phyloP scores from a whole-genome alignment of 2,329 filamentous ascomycete species.

The Trichoderma polysporum region DNA sequence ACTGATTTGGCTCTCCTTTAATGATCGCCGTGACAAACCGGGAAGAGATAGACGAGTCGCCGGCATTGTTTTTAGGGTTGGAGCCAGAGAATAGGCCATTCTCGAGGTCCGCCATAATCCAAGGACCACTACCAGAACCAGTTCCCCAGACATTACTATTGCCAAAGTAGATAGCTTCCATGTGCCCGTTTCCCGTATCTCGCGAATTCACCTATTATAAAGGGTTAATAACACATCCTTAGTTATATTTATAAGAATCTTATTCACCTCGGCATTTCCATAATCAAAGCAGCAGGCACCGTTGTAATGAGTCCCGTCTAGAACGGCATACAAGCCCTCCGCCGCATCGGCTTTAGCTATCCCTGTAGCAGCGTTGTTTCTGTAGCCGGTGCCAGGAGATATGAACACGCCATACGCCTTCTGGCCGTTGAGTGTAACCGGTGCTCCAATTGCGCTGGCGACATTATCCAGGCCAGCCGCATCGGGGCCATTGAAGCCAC shows the following conservation, averaged over 20 bases:
- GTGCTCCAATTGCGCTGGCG: neutral
- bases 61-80: neutral
- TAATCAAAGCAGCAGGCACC: conserved; percentile 7
- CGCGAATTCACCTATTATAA: no score
- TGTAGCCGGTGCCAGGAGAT: neutral
- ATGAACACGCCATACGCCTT: conserved; percentile 17
- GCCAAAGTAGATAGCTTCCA: conserved; percentile 16
- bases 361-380: neutral
- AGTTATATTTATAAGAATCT: no score
- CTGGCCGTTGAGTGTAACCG: conserved; percentile 4
- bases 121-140: neutral
- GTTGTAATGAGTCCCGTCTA: conserved; percentile 9
- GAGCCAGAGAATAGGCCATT: neutral
- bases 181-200: conserved; percentile 12
- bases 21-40: neutral
- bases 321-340: neutral
- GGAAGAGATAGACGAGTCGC: neutral
- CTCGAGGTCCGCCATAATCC: conserved; percentile 10
- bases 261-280: conserved; percentile 8
- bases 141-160: neutral
- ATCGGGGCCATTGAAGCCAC: neutral
- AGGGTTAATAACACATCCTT: no score
- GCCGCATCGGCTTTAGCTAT: neutral
- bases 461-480: neutral
- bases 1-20: neutral